Evolutionary conservation across 1,284 basidiomycete genomes (phyloP), one percentile per base, ranked within the genome.

Genomic region (Phenoliferia sp.): DNA sequence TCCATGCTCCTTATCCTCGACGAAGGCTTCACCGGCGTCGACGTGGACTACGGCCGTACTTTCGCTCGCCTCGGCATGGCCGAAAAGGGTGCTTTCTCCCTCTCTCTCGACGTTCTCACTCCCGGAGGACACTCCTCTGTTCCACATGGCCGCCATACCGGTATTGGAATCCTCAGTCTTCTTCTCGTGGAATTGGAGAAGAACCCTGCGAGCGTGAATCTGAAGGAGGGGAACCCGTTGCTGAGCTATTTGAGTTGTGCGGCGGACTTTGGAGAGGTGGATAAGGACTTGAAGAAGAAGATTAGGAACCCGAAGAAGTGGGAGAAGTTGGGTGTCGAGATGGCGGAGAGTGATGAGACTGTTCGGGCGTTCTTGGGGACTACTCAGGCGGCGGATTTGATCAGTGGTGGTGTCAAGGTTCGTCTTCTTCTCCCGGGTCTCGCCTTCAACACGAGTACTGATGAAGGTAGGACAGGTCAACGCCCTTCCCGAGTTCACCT

Each of bases 381-480:
- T 2, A 88, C 88, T 0, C 87, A 88, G 75, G 88, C 89, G 1
- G 82, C 86, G 50, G 87, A 88, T 74, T 77, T 89, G 9, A 82
- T 89, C 52, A 75, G 80, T 10, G 88, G 88, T 3, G 88, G 88
- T n/a, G 85, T 88, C 54, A 89, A 90, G 79, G 80, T 82, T 64
- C 64, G 39, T 34, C 61, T 34, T 0, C 35, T 22, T 26, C 17
- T 19, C 9, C 48, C 9, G 16, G 19, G 0, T n/a, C 31, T 4
- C 29, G 26, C 7, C n/a, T n/a, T n/a, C n/a, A n/a, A n/a, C n/a
- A n/a, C n/a, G 16, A 52, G 50, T 26, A 16, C 5, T 50, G 15
- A 50, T 50, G 48, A 7, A 29, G 50, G n/a, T 31, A 1, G 2
- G 12, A 26, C 61, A 73, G 71, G 31, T 65, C 35, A 73, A 73